Percentiles rank a stretch among this genome's conserved stretches.
Evolutionary conservation across 768 basidiomycete species (phyloP).

Genomic region (Suillus discolor): DNA sequence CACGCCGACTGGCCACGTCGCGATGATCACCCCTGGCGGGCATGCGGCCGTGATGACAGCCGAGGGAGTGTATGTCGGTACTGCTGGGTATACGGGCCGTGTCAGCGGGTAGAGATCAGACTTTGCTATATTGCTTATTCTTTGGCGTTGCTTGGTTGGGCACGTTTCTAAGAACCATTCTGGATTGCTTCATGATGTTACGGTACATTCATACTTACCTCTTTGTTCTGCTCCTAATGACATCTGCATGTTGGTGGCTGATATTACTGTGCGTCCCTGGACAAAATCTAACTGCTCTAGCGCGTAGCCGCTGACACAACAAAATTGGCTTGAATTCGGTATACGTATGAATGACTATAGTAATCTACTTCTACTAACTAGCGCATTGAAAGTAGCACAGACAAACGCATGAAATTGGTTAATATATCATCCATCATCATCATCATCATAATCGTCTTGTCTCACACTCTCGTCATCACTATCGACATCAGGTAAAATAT

Average conservation of each 20-base stretch:
- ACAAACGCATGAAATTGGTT: background rate
- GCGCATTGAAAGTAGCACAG: slow-evolving; percentile 1
- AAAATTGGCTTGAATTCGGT: background rate
- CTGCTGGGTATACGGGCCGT: slow-evolving; percentile 14
- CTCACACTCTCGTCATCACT: slow-evolving; percentile 3
- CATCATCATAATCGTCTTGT: background rate
- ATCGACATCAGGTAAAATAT: slow-evolving; percentile 2
- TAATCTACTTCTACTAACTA: slow-evolving; percentile 10
- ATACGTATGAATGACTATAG: slow-evolving; percentile 5
- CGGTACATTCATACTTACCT: background rate
- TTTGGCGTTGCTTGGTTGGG: background rate
- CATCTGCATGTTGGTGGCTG: background rate
- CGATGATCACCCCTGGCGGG: slow-evolving; percentile 35
- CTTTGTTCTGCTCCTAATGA: background rate
- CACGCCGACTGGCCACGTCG: slow-evolving; percentile 27
- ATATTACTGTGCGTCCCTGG: background rate
- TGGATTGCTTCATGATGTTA: slow-evolving; percentile 7
- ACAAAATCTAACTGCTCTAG: background rate
- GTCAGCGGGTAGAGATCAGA: slow-evolving; percentile 1
- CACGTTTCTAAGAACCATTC: background rate
- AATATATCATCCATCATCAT: slow-evolving; percentile 7
- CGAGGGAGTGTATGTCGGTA: slow-evolving; percentile 34
- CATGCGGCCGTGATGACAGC: slow-evolving; percentile 34
- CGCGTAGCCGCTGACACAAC: background rate
- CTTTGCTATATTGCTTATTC: background rate